These are phyloP conservation scores for Colletotrichum acutatum DNA, from an alignment of 2,329 filamentous ascomycete species.

Conservation along the genomic window DNA sequence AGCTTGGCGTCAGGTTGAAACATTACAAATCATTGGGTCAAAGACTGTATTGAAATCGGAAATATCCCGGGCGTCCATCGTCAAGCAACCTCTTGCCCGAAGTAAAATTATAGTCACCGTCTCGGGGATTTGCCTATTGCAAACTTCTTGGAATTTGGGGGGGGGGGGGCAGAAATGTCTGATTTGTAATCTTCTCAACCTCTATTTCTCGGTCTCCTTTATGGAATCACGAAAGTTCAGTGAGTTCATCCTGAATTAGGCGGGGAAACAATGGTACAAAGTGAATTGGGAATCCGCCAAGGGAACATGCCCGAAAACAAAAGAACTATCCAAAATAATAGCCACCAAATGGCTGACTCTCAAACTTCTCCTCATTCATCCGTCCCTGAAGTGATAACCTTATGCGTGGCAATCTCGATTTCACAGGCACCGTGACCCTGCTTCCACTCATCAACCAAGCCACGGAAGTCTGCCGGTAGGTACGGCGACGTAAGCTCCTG, in stretches of 20 bases:
- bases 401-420: not conserved
- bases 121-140: no score
- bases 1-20: not conserved
- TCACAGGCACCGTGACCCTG: not conserved
- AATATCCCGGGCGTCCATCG: no score
- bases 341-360: no score
- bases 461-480: not conserved
- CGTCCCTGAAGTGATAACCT: not conserved
- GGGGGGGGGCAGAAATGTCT: no score
- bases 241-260: no score
- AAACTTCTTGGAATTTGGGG: no score
- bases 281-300: not conserved
- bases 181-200: no score
- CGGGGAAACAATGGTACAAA: not conserved
- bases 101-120: no score
- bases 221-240: no score
- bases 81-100: no score
- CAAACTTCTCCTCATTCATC: not conserved
- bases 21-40: not conserved
- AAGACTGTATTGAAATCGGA: no score
- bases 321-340: not conserved
- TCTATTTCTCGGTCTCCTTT: no score
- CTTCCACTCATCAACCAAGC: not conserved
- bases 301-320: not conserved
- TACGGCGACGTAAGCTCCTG: slow-evolving; percentile 30